Conservation (phyloP, 805 yeast genomes). For the Suhomyces prunicola region DNA sequence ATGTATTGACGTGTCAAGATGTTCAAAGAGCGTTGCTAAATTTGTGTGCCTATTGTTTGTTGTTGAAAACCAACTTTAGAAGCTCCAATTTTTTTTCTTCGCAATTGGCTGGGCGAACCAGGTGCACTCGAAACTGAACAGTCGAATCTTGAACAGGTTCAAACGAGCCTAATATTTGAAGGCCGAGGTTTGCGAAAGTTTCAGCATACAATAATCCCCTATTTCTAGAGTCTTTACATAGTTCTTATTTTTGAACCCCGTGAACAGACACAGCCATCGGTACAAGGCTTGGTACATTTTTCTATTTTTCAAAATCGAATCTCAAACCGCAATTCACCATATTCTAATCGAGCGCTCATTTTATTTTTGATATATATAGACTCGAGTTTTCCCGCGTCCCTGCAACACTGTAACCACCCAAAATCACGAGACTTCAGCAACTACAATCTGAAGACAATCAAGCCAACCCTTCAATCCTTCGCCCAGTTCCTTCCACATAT, state of each 20-base stretch:
- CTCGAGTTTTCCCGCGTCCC: not conserved
- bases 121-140: not conserved
- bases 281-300: not conserved
- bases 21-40: not conserved
- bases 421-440: not conserved
- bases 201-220: not conserved
- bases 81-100: not conserved
- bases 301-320: not conserved
- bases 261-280: not conserved
- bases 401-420: not conserved
- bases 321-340: not conserved
- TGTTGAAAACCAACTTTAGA: not conserved
- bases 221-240: not conserved
- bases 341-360: not conserved
- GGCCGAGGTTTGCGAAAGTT: not conserved
- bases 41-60: not conserved
- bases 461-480: not conserved
- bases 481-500: not conserved
- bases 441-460: not conserved
- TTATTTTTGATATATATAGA: not conserved
- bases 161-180: not conserved
- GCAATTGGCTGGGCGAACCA: not conserved
- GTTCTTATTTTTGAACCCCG: not conserved
- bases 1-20: not conserved
- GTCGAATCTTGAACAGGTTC: not conserved